Conservation (phyloP, 352 stramenopile genomes). For the Achlya hypogyna region DNA sequence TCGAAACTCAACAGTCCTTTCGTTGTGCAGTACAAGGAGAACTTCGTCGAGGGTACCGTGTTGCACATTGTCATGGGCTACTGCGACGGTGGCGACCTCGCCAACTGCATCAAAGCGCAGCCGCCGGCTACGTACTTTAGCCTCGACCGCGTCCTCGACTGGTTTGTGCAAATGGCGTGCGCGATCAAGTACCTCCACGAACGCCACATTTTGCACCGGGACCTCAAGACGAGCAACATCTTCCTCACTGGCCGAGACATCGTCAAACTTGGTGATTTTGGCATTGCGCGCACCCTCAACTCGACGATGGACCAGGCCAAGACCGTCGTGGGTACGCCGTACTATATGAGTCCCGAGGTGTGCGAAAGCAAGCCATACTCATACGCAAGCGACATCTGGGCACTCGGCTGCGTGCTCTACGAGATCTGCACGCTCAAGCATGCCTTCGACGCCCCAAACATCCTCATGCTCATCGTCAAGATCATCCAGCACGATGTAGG, state of each 20-base stretch:
- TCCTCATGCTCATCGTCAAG: slow-evolving; percentile 73
- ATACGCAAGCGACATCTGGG: slow-evolving; percentile 89
- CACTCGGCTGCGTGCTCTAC: slow-evolving; percentile 86
- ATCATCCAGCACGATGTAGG: slow-evolving; percentile 72
- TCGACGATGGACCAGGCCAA: slow-evolving; percentile 78
- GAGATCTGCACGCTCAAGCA: slow-evolving; percentile 80
- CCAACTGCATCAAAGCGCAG: slow-evolving; percentile 48
- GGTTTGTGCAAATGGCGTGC: slow-evolving; percentile 92
- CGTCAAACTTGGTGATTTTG: slow-evolving; percentile 90
- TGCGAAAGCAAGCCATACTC: slow-evolving; percentile 90
- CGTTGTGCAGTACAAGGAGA: slow-evolving; percentile 93
- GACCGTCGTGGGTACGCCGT: slow-evolving; percentile 88
- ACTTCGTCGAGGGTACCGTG: slow-evolving; percentile 64
- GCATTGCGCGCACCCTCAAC: slow-evolving; percentile 83
- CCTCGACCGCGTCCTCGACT: slow-evolving; percentile 59
- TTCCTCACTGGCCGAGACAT: slow-evolving; percentile 79
- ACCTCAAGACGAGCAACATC: slow-evolving; percentile 94
- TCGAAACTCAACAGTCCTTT: slow-evolving; percentile 88
- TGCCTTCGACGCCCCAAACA: slow-evolving; percentile 78
- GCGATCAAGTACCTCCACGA: slow-evolving; percentile 91
- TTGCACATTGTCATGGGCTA: slow-evolving; percentile 95
- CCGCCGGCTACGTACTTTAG: slow-evolving; percentile 39
- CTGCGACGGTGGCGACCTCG: slow-evolving; percentile 86
- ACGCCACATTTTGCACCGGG: slow-evolving; percentile 85
- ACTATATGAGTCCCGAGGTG: slow-evolving; percentile 92